These are phyloP conservation scores for Forsythia suspensa DNA, from an alignment of 257 asterid species.

Conservation along the genomic window DNA sequence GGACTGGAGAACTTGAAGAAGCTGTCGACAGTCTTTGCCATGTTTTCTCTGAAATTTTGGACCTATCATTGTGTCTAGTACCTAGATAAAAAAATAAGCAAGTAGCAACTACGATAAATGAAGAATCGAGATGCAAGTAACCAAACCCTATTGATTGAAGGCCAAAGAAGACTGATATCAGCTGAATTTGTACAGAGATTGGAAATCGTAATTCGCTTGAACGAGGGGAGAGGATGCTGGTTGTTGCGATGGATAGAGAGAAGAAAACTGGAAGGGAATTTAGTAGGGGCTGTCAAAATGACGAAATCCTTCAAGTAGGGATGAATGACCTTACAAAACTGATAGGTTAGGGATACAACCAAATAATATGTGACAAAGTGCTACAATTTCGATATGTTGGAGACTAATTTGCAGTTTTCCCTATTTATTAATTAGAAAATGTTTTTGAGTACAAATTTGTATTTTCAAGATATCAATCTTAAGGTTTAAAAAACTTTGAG, in stretches of 20 bases:
- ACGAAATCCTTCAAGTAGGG: neutral
- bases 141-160: neutral
- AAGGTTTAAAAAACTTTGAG: neutral
- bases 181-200: neutral
- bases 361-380: neutral
- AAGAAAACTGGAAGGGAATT: neutral
- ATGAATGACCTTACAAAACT: neutral
- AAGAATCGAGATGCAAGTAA: neutral
- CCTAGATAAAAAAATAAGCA: too few relatives aligned
- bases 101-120: too few relatives aligned
- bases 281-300: too few relatives aligned
- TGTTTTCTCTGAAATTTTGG: too few relatives aligned
- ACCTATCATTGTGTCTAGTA: too few relatives aligned
- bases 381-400: neutral
- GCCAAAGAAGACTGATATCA: neutral
- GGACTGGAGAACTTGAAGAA: too few relatives aligned
- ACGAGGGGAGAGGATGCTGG: neutral
- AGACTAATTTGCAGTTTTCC: neutral
- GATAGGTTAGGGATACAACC: neutral
- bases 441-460: neutral
- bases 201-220: neutral
- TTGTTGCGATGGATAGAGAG: neutral
- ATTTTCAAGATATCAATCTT: neutral
- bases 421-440: too few relatives aligned
- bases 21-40: too few relatives aligned